Conservation (phyloP, 2,329 filamentous ascomycete species). For the Xylaria digitata region DNA sequence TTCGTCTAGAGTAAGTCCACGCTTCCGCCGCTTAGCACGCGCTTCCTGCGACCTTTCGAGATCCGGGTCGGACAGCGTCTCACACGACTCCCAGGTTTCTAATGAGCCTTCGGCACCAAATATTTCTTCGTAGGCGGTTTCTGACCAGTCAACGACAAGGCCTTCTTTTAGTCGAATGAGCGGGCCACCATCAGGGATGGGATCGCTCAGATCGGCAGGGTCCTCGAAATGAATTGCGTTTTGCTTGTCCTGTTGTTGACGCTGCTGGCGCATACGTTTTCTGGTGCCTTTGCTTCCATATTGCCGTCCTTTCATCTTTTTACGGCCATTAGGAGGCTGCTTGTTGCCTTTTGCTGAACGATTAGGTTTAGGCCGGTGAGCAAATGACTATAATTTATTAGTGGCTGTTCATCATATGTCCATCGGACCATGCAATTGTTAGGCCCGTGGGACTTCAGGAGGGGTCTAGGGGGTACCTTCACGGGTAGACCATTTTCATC, state of each 20-base stretch:
- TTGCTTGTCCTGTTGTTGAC: constrained; percentile 47
- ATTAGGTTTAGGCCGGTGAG: constrained; percentile 37
- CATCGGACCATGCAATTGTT: constrained; percentile 3
- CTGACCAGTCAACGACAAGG: constrained; percentile 87
- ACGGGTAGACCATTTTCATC: constrained; percentile 53
- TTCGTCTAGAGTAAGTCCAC: constrained; percentile 86
- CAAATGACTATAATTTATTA: constrained; percentile 40
- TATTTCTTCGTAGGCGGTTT: constrained; percentile 75
- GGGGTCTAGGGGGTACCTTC: constrained; percentile 49
- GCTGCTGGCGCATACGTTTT: constrained; percentile 52
- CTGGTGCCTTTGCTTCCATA: constrained; percentile 61
- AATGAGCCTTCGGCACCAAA: constrained; percentile 71
- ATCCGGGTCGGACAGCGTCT: constrained; percentile 70
- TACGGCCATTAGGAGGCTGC: constrained; percentile 53
- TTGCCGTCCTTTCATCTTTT: constrained; percentile 60
- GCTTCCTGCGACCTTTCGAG: constrained; percentile 72
- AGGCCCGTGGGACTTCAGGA: not conserved
- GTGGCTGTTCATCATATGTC: constrained; percentile 19
- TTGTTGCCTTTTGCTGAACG: constrained; percentile 41
- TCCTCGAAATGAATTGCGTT: constrained; percentile 40
- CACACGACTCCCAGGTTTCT: constrained; percentile 65
- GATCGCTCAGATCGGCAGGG: constrained; percentile 51
- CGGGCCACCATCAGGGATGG: constrained; percentile 63
- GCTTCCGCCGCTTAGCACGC: constrained; percentile 73
- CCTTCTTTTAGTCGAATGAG: constrained; percentile 85